These are phyloP conservation scores for Neoascochyta sp. DNA, from an alignment of 2,329 filamentous ascomycete species.

Conservation along the genomic window DNA sequence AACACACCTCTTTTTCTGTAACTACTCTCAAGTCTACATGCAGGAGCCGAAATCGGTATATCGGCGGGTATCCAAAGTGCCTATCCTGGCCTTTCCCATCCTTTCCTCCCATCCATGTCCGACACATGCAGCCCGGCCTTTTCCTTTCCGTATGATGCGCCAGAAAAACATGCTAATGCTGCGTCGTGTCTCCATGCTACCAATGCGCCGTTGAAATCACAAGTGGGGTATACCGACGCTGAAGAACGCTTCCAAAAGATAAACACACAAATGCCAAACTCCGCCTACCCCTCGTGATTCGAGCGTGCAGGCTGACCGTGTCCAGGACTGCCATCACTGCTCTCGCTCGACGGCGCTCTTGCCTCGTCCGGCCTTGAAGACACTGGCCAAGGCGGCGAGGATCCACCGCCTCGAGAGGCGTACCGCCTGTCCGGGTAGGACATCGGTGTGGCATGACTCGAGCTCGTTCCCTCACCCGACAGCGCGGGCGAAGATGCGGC, in stretches of 20 bases:
- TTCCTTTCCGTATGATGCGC: conserved; percentile 17
- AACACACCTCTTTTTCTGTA: too few relatives aligned
- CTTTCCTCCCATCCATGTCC: conserved; percentile 4
- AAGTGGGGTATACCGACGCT: conserved; percentile 21
- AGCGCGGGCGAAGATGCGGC: conserved; percentile 11
- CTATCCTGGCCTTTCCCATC: conserved; percentile 10
- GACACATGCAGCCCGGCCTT: conserved; percentile 11
- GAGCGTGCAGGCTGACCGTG: too few relatives aligned
- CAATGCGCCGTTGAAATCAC: conserved; percentile 19
- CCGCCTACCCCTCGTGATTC: conserved; percentile 31
- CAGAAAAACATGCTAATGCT: conserved; percentile 26
- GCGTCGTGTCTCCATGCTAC: conserved; percentile 13
- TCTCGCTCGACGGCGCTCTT: too few relatives aligned
- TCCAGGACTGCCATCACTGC: too few relatives aligned
- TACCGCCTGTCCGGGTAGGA: conserved; percentile 24
- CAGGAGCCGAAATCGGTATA: conserved; percentile 19
- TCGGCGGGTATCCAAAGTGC: conserved; percentile 29
- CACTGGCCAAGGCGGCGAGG: too few relatives aligned
- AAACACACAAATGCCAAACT: conserved; percentile 17
- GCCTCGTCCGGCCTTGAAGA: too few relatives aligned
- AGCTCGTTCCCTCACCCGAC: conserved; percentile 7
- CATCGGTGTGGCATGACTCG: conserved; percentile 14
- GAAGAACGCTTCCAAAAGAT: conserved; percentile 14
- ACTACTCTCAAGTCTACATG: conserved; percentile 5
- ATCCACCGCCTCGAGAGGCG: conserved; percentile 17